Evolutionary conservation across 1,284 basidiomycete species (phyloP).

Genomic region (Schizophyllum amplum): DNA sequence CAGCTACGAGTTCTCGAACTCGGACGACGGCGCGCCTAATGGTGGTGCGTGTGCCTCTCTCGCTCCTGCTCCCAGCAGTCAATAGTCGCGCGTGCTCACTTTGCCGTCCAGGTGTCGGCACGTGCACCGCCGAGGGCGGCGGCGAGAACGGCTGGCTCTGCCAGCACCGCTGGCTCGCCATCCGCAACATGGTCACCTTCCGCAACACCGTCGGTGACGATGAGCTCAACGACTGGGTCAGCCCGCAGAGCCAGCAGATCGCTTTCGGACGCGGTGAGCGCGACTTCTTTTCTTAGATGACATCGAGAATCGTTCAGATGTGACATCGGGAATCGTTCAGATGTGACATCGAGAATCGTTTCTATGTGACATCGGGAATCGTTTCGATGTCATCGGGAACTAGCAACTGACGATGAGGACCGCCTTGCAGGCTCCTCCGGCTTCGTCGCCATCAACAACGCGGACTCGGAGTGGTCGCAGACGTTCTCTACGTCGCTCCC

Average conservation of each 20-base stretch:
- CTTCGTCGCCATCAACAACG: conserved; percentile 62
- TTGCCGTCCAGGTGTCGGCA: no score
- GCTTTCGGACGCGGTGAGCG: conserved; percentile 50
- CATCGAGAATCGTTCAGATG: not conserved
- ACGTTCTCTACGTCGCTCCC: conserved; percentile 51
- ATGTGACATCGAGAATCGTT: no score
- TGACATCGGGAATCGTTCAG: no score
- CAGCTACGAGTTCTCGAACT: conserved; percentile 44
- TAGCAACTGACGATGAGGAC: no score
- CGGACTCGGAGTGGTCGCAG: conserved; percentile 41
- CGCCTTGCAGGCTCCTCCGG: conserved; percentile 37
- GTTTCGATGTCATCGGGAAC: no score
- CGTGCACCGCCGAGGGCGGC: conserved; percentile 41
- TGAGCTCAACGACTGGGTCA: conserved; percentile 32
- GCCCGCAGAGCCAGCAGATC: conserved; percentile 46
- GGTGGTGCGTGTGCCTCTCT: conserved; percentile 19
- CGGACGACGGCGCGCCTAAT: conserved; percentile 48
- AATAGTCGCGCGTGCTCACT: no score
- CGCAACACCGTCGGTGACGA: conserved; percentile 5
- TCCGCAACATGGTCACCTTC: conserved; percentile 7
- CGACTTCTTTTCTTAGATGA: not conserved
- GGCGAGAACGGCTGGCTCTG: conserved; percentile 51
- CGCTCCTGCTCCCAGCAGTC: no score
- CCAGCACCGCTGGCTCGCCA: conserved; percentile 8
- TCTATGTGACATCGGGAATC: no score